These are phyloP conservation scores for Botryotinia globosa DNA, from an alignment of 2,329 filamentous ascomycete species.

Conservation along the genomic window DNA sequence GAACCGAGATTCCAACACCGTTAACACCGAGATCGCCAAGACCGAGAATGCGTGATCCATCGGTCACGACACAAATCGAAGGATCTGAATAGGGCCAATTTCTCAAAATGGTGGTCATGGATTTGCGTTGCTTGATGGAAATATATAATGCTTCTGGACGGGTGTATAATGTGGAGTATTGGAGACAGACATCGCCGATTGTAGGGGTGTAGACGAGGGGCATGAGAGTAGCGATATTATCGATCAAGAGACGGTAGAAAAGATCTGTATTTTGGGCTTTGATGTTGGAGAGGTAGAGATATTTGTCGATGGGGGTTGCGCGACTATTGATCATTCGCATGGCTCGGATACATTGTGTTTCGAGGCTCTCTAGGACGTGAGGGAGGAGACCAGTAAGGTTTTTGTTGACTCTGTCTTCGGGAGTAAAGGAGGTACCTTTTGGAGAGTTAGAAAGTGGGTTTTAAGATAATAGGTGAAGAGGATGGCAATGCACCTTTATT, in stretches of 20 bases:
- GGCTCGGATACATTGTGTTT: constrained; percentile 62
- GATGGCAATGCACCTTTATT: constrained; percentile 52
- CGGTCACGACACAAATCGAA: constrained; percentile 94
- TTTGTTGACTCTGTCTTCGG: constrained; percentile 60
- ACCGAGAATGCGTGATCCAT: constrained; percentile 88
- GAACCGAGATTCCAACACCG: constrained; percentile 92
- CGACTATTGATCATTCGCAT: constrained; percentile 72
- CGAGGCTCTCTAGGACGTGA: constrained; percentile 59
- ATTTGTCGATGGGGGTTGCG: constrained; percentile 73
- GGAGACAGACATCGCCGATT: constrained; percentile 92
- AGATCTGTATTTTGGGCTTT: constrained; percentile 75
- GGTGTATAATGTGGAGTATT: constrained; percentile 95
- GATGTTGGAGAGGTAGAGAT: constrained; percentile 74
- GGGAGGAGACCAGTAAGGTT: constrained; percentile 66
- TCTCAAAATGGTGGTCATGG: constrained; percentile 79
- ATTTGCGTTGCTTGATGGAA: constrained; percentile 89
- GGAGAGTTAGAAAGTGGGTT: constrained; percentile 18
- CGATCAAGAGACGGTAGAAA: constrained; percentile 78
- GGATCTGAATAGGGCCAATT: constrained; percentile 92
- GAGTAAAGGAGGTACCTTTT: constrained; percentile 61
- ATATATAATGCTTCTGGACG: constrained; percentile 95
- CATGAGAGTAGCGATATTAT: constrained; percentile 75
- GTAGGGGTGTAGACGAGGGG: constrained; percentile 85
- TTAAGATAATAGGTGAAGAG: background rate
- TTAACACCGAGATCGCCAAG: constrained; percentile 95